Evolutionary conservation across 305 asterid species (phyloP).

Genomic region (Plantago coronopus): DNA sequence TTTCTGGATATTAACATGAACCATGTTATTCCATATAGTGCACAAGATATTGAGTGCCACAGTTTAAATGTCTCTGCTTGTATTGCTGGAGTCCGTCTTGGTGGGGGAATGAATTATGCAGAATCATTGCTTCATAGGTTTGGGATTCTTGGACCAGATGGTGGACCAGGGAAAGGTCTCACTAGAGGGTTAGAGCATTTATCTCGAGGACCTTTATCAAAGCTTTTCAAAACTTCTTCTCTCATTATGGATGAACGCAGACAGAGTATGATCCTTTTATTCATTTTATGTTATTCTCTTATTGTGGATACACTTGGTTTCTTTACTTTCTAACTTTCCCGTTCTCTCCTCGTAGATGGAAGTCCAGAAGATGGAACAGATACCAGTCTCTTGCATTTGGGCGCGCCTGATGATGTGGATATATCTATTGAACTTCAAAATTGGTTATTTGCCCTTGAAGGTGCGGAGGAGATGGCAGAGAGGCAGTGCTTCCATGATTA

Average conservation of each 20-base stretch:
- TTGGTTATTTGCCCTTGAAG: slow-evolving; percentile 97
- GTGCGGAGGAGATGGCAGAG: slow-evolving; percentile 60
- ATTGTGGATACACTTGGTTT: slow-evolving; percentile 19
- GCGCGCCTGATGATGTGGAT: slow-evolving; percentile 87
- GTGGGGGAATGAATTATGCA: slow-evolving; percentile 93
- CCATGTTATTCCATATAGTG: slow-evolving; percentile 86
- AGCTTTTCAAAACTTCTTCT: slow-evolving; percentile 77
- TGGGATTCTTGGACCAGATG: slow-evolving; percentile 95
- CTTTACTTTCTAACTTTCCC: slow-evolving; percentile 9
- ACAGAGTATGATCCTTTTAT: slow-evolving; percentile 43
- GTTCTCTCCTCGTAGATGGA: slow-evolving; percentile 45
- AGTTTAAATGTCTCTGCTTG: slow-evolving; percentile 81
- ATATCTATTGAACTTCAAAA: slow-evolving; percentile 75
- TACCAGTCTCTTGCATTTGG: slow-evolving; percentile 53
- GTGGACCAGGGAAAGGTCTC: slow-evolving; percentile 97
- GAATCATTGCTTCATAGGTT: slow-evolving; percentile 91
- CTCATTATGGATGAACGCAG: slow-evolving; percentile 41
- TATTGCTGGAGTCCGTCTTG: slow-evolving; percentile 87
- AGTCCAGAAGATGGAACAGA: slow-evolving; percentile 42
- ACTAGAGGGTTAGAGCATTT: slow-evolving; percentile 77
- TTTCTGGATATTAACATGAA: slow-evolving; percentile 61
- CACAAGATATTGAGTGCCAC: slow-evolving; percentile 78
- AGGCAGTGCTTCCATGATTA: slow-evolving; percentile 38
- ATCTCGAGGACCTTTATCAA: slow-evolving; percentile 80
- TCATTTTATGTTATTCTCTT: slow-evolving; percentile 22